These are phyloP conservation scores for Delphinella strobiligena DNA, from an alignment of 2,329 filamentous ascomycete genomes.

Conservation along the genomic window DNA sequence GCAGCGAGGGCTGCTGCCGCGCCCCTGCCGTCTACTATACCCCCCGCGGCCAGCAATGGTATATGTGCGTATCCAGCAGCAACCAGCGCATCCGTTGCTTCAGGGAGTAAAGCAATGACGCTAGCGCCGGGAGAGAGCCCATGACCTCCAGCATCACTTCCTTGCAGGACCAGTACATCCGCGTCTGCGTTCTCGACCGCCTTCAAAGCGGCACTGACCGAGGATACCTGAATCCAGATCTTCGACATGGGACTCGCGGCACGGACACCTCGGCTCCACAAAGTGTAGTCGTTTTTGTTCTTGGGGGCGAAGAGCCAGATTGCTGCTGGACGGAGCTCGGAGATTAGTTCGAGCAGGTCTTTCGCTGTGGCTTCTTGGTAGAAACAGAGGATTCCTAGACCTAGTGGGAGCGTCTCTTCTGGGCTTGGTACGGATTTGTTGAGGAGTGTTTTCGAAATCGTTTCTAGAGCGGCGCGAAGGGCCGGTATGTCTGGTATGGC, in stretches of 20 bases:
- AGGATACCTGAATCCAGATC: constrained; percentile 51
- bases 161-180: constrained; percentile 50
- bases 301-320: constrained; percentile 55
- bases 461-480: constrained; percentile 1
- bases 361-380: neutral
- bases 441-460: neutral
- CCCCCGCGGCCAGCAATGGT: constrained; percentile 39
- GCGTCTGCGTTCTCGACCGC: constrained; percentile 34
- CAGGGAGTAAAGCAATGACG: constrained; percentile 45
- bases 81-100: constrained; percentile 37
- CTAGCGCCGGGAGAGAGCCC: constrained; percentile 43
- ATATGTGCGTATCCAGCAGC: constrained; percentile 1
- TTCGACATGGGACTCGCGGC: constrained; percentile 23
- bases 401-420: neutral
- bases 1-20: constrained; percentile 40
- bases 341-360: no score
- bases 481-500: neutral
- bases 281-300: constrained; percentile 24
- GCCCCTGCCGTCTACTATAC: constrained; percentile 42
- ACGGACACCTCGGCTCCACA: constrained; percentile 19
- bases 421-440: neutral
- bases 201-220: constrained; percentile 41
- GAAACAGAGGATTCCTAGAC: constrained; percentile 2
- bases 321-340: constrained; percentile 1
- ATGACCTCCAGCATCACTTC: constrained; percentile 53